Conservation (phyloP, 805 yeast genomes). For the Wickerhamiella nectarea region DNA sequence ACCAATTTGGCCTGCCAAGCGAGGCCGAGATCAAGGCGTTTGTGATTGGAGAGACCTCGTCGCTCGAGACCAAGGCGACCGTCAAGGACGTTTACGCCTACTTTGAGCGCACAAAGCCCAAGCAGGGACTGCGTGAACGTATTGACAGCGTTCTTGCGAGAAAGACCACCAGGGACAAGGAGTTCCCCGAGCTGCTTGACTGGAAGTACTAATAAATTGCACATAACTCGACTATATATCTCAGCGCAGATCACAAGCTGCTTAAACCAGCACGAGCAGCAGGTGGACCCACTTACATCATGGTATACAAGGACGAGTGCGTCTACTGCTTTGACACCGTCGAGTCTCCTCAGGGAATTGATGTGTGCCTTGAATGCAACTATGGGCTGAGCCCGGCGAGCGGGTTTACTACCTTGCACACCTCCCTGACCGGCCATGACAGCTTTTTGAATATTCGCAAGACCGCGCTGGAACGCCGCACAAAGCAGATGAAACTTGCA, state of each 20-base stretch:
- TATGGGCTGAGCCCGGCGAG: slow-evolving; percentile 39
- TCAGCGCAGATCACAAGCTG: background rate
- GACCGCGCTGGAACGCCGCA: slow-evolving; percentile 26
- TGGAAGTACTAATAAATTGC: slow-evolving; percentile 30
- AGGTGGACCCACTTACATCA: background rate
- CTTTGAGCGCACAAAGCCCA: slow-evolving; percentile 35
- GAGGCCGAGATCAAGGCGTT: slow-evolving; percentile 49
- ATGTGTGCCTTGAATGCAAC: slow-evolving; percentile 61
- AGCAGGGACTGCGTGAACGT: slow-evolving; percentile 47
- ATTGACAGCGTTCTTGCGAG: slow-evolving; percentile 45
- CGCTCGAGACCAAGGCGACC: slow-evolving; percentile 54
- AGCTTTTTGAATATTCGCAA: slow-evolving; percentile 48
- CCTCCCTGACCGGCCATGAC: slow-evolving; percentile 37
- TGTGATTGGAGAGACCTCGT: slow-evolving; percentile 58
- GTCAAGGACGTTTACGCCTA: slow-evolving; percentile 51
- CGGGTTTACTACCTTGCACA: slow-evolving; percentile 48
- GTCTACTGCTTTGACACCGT: slow-evolving; percentile 72
- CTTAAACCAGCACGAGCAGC: too few relatives aligned
- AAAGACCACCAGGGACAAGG: slow-evolving; percentile 36
- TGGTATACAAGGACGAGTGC: slow-evolving; percentile 76
- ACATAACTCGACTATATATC: background rate
- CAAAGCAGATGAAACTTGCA: slow-evolving; percentile 50
- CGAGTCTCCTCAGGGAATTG: slow-evolving; percentile 42
- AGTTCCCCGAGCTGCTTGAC: slow-evolving; percentile 33
- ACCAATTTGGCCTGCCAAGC: slow-evolving; percentile 66